Evolutionary conservation across 1,284 basidiomycete species (phyloP).

Genomic region (Heterobasidion occidentale): DNA sequence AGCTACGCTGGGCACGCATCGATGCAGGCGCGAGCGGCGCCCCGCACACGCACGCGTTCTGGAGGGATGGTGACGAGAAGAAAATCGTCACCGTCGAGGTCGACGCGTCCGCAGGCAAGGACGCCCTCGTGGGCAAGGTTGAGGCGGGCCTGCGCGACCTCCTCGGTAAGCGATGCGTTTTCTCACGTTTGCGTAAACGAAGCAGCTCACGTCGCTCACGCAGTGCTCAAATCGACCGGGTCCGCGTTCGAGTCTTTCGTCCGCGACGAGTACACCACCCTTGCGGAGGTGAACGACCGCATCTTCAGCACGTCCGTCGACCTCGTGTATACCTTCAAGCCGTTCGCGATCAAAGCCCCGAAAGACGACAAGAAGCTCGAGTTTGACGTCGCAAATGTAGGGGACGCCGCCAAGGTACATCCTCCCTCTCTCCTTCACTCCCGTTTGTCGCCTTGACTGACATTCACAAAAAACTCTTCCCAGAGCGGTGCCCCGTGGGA

Average conservation of each 20-base stretch:
- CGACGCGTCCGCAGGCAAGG: conserved; percentile 53
- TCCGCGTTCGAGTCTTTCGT: conserved; percentile 82
- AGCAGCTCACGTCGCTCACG: background rate
- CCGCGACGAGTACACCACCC: conserved; percentile 85
- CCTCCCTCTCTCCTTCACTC: background rate
- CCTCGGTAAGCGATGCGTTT: conserved; percentile 43
- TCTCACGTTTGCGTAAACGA: background rate
- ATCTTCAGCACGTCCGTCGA: conserved; percentile 85
- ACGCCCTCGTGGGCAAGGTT: conserved; percentile 52
- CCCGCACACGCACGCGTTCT: conserved; percentile 75
- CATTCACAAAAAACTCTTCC: background rate
- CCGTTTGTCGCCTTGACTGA: background rate
- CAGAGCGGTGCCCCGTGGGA: conserved; percentile 51
- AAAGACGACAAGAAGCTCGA: conserved; percentile 40
- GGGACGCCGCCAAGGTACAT: conserved; percentile 2
- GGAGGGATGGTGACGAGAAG: conserved; percentile 89
- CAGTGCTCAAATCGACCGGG: conserved; percentile 87
- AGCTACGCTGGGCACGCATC: conserved; percentile 85
- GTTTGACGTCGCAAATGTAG: conserved; percentile 23
- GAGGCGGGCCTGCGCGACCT: conserved; percentile 71
- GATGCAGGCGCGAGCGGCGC: conserved; percentile 27
- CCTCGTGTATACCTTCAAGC: conserved; percentile 57
- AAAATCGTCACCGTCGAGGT: conserved; percentile 63
- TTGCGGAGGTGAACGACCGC: conserved; percentile 76
- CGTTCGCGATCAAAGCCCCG: conserved; percentile 37